These are phyloP conservation scores for Pythium biforme DNA, from an alignment of 352 stramenopile genomes.

Conservation along the genomic window DNA sequence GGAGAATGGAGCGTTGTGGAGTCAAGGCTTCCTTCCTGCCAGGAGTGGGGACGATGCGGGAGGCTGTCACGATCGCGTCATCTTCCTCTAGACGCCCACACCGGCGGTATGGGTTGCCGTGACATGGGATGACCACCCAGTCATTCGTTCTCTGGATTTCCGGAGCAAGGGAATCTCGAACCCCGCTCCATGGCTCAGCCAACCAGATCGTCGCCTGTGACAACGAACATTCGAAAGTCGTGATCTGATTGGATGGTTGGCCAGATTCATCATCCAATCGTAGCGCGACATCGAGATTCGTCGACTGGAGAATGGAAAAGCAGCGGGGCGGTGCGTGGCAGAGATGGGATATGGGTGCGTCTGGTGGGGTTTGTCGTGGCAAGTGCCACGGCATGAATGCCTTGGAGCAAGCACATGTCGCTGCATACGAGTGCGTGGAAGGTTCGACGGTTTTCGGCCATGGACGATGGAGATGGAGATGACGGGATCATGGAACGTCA, in stretches of 20 bases:
- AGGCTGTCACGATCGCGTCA: slow-evolving; percentile 2
- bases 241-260: slow-evolving; percentile 18
- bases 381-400: not conserved
- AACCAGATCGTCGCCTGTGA: slow-evolving; percentile 15
- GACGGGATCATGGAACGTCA: not conserved
- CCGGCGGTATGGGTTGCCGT: not conserved
- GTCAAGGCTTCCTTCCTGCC: not conserved
- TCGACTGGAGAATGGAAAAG: slow-evolving; percentile 11
- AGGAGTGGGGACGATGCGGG: not conserved
- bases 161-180: slow-evolving; percentile 11
- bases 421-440: not conserved
- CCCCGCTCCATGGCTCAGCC: not conserved
- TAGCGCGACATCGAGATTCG: slow-evolving; percentile 5
- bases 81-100: not conserved
- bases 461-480: not conserved
- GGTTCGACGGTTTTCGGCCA: not conserved
- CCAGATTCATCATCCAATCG: slow-evolving; percentile 2
- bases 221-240: not conserved
- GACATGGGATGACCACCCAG: not conserved
- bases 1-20: not conserved
- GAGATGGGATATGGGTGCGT: not conserved
- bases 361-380: too few relatives aligned
- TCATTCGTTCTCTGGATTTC: slow-evolving; percentile 7
- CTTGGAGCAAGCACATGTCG: not conserved
- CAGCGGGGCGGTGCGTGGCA: too few relatives aligned